Percentiles rank a stretch among this genome's conserved stretches.
These are phyloP conservation scores for Carex myosuroides DNA, from an alignment of 176 grass and related monocot species.

Conservation along the genomic window DNA sequence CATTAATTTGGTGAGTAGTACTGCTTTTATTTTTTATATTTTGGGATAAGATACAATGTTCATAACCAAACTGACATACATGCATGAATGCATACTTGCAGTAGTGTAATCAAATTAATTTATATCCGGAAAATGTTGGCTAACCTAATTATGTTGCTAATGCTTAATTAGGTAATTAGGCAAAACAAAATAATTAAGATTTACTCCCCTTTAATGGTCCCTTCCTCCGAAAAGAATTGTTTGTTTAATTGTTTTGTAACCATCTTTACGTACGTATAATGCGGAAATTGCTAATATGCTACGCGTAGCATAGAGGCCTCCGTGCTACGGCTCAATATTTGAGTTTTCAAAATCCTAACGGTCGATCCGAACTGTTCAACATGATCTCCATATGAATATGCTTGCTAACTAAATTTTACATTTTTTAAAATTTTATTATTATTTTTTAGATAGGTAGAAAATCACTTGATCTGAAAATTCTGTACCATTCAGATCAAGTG, in stretches of 20 bases:
- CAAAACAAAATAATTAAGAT: neutral
- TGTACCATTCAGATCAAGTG: no score
- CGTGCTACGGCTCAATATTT: no score
- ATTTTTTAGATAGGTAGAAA: no score
- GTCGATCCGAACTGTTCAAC: no score
- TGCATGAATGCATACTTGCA: neutral
- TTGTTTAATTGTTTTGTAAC: neutral
- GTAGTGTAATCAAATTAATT: neutral
- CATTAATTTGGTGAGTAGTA: neutral
- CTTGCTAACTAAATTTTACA: no score
- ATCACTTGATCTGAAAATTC: no score
- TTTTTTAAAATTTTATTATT: no score
- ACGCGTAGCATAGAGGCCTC: no score
- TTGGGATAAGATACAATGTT: slow-evolving; percentile 2
- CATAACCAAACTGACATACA: neutral
- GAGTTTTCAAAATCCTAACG: no score
- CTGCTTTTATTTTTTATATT: neutral
- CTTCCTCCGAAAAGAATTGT: neutral
- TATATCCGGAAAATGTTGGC: neutral
- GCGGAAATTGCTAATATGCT: no score
- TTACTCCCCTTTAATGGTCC: neutral
- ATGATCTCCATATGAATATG: no score
- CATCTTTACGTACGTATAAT: no score
- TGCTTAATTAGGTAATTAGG: neutral
- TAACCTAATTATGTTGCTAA: neutral